Evolutionary conservation across 225 moss, liverwort and hornwort species (phyloP).

Genomic region (Climacium dendroides): DNA sequence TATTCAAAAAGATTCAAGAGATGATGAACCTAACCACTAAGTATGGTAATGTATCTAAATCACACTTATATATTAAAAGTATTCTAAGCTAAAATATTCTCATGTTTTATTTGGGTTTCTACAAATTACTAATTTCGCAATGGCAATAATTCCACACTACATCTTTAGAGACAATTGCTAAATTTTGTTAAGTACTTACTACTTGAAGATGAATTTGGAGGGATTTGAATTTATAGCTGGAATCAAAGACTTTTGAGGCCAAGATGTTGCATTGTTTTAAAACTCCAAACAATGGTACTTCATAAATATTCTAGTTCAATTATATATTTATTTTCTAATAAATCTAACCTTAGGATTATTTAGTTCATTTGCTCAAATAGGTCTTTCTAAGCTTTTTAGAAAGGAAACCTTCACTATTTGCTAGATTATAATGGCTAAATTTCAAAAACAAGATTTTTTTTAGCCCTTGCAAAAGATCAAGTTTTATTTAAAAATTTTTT

Average conservation of each 20-base stretch:
- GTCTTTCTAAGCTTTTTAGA: not conserved
- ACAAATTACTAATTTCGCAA: not conserved
- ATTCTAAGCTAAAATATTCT: not conserved
- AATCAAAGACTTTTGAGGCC: not conserved
- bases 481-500: not conserved
- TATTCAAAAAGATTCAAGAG: no score
- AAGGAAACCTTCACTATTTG: not conserved
- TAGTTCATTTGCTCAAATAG: not conserved
- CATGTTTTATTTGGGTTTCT: not conserved
- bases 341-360: not conserved
- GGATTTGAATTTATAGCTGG: not conserved
- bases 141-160: no score
- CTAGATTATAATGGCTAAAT: not conserved
- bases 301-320: not conserved
- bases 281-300: not conserved
- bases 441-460: not conserved
- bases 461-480: no score
- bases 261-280: not conserved
- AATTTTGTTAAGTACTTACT: not conserved
- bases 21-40: not conserved
- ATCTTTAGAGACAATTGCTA: not conserved
- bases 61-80: not conserved
- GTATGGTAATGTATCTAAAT: not conserved
- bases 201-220: not conserved
- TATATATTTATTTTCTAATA: not conserved